Percentiles rank a stretch among this genome's conserved stretches.
phyloP scores from a whole-genome alignment of 2,329 filamentous ascomycete genomes.

The Herpotrichia juniperi region DNA sequence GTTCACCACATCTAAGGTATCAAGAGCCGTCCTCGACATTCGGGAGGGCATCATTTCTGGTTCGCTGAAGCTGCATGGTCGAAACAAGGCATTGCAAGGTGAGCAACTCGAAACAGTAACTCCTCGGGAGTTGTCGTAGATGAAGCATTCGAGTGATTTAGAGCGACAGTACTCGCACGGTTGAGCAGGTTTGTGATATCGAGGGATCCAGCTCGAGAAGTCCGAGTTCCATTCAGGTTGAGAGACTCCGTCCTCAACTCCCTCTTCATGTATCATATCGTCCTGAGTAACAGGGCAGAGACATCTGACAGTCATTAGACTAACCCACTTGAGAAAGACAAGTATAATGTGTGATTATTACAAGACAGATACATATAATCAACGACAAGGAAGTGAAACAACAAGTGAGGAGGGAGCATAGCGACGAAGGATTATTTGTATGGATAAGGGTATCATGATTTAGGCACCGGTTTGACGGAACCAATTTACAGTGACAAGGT shows the following conservation, averaged over 20 bases:
- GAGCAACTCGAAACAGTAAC: constrained; percentile 51
- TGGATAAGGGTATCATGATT: neutral
- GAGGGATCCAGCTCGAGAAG: constrained; percentile 54
- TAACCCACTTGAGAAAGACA: neutral
- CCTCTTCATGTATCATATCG: constrained; percentile 12
- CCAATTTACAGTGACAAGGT: no score
- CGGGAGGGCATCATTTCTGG: constrained; percentile 34
- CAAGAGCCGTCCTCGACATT: constrained; percentile 47
- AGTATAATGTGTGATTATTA: neutral
- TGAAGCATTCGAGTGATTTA: constrained; percentile 54
- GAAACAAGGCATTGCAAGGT: constrained; percentile 55
- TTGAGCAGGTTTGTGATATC: constrained; percentile 52
- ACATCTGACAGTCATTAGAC: constrained; percentile 22
- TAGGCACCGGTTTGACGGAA: no score
- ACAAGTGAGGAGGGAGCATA: neutral
- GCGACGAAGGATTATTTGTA: neutral
- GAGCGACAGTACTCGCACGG: constrained; percentile 57
- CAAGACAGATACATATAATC: neutral
- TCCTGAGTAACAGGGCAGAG: constrained; percentile 26
- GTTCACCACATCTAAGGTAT: constrained; percentile 54
- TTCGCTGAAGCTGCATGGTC: constrained; percentile 55
- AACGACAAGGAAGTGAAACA: neutral
- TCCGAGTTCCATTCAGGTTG: constrained; percentile 45
- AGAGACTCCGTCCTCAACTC: neutral
- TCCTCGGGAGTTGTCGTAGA: constrained; percentile 46